A percentile compares a stretch with the other conserved stretches of the same genome.
Evolutionary conservation across 2,329 filamentous ascomycete species (phyloP).

Genomic region (Colletotrichum paranaense): DNA sequence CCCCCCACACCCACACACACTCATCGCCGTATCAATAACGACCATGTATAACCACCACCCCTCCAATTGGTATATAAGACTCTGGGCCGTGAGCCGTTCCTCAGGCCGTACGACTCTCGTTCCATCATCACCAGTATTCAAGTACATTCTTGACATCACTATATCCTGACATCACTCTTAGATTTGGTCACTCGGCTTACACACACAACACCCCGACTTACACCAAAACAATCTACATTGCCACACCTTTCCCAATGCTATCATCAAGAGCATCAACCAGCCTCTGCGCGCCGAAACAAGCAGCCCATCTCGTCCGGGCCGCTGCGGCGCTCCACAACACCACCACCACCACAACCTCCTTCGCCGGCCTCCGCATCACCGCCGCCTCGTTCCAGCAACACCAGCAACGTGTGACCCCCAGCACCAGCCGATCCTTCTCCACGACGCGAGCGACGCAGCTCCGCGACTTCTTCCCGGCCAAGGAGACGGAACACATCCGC

Average conservation of each 20-base stretch:
- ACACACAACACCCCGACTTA: neutral
- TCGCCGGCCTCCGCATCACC: conserved; percentile 43
- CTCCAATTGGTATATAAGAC: conserved; percentile 27
- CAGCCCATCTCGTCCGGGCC: conserved; percentile 39
- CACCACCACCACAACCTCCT: neutral
- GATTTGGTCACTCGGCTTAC: neutral
- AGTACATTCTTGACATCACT: neutral
- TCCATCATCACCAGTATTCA: conserved; percentile 1
- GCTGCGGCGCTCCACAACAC: conserved; percentile 34
- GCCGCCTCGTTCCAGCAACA: conserved; percentile 39
- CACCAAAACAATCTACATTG: neutral
- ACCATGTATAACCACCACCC: neutral
- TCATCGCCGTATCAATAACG: neutral
- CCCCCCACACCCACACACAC: neutral
- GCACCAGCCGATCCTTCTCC: conserved; percentile 54
- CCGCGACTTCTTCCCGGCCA: conserved; percentile 71
- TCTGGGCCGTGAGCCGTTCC: conserved; percentile 11
- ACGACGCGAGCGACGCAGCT: conserved; percentile 59
- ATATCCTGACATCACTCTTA: neutral
- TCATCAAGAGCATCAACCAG: conserved; percentile 40
- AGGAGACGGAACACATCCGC: conserved; percentile 70
- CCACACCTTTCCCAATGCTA: conserved; percentile 40
- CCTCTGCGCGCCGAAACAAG: conserved; percentile 42
- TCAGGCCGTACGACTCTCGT: conserved; percentile 6
- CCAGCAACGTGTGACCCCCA: conserved; percentile 35